Evolutionary conservation across 2,329 filamentous ascomycete species (phyloP), one percentile per base, ranked within the genome.

Genomic region (Chaetomium globosum): DNA sequence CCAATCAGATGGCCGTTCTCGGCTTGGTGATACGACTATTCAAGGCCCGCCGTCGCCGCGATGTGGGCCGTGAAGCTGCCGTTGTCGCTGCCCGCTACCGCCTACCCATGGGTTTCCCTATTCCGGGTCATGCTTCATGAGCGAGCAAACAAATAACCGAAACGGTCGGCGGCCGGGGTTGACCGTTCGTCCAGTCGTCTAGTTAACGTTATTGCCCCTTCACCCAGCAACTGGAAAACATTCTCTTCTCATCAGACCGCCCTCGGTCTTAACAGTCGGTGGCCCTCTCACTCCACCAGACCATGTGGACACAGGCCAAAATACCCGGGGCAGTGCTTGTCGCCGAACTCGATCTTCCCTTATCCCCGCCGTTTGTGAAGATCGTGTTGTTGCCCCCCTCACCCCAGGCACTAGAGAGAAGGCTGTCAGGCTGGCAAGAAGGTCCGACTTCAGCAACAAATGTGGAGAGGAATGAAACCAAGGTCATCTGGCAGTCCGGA

Each of bases 1-100:
- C 61, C 23, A 64, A 48, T 49, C 36, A 21, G 28, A 19, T 6
- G 19, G 19, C 30, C 12, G 30, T 10, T 19, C 8, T 31, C 21
- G 12, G 30, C 10, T 49, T 52, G 53, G 36, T n/a, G 61, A 43
- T 52, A 54, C 54, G 61, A 55, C 48, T 63, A 63, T 63, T 31
- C 46, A 59, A 59, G 61, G 55, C 31, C 23, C n/a, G 43, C 19
- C 31, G 31, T 30, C n/a, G 30, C 28, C 4, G 28, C 52, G 19
- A 16, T 54, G 16, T 33, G 28, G 28, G 28, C 30, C 52, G 52
- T 6, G 19, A 33, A 19, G 30, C 31, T 54, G 28, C 51, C 26
- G 30, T 33, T 54, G 28, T 28, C 26, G 26, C 21, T 39, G 36
- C 36, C 36, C 10, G n/a, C n/a, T n/a, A n/a, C n/a, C n/a, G n/a